These are phyloP conservation scores for Penicillium coffeae DNA, from an alignment of 495 filamentous ascomycete species.

Conservation along the genomic window DNA sequence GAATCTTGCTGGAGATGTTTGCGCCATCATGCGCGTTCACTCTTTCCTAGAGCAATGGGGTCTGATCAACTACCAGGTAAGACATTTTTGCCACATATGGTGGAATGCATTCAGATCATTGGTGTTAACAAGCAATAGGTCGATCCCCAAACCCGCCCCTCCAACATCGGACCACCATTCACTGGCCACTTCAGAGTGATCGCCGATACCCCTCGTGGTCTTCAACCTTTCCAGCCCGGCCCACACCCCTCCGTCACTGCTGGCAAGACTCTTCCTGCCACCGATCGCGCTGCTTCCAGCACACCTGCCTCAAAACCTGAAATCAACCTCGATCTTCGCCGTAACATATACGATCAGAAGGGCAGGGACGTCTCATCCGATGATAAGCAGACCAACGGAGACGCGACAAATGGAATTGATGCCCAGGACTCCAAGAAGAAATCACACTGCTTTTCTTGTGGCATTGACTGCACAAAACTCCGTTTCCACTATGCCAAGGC, in stretches of 20 bases:
- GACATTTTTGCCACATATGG: no score
- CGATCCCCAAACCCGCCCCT: conserved; percentile 90
- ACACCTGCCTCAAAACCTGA: conserved; percentile 69
- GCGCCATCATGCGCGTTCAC: conserved; percentile 97
- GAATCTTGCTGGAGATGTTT: conserved; percentile 95
- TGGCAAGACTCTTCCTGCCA: conserved; percentile 66
- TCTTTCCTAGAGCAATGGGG: conserved; percentile 99
- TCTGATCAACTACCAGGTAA: conserved; percentile 95
- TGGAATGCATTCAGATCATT: no score
- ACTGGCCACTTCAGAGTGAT: conserved; percentile 95
- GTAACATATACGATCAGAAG: conserved; percentile 91
- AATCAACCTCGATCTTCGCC: conserved; percentile 82
- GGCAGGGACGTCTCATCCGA: conserved; percentile 72
- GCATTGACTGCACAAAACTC: conserved; percentile 85
- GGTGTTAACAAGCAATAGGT: conserved; percentile 73
- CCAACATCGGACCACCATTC: conserved; percentile 92
- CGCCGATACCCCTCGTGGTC: conserved; percentile 88
- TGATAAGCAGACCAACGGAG: conserved; percentile 73
- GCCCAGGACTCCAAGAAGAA: conserved; percentile 62
- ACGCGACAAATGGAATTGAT: conserved; percentile 59
- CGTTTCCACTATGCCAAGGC: conserved; percentile 81
- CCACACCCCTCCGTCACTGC: conserved; percentile 68
- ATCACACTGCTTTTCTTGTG: conserved; percentile 83
- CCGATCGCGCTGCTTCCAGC: conserved; percentile 71
- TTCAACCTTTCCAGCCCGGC: conserved; percentile 91